A percentile compares a stretch with the other conserved stretches of the same genome.
These are phyloP conservation scores for Aegilops umbellulata DNA, from an alignment of 176 grass and related monocot genomes.

Conservation along the genomic window DNA sequence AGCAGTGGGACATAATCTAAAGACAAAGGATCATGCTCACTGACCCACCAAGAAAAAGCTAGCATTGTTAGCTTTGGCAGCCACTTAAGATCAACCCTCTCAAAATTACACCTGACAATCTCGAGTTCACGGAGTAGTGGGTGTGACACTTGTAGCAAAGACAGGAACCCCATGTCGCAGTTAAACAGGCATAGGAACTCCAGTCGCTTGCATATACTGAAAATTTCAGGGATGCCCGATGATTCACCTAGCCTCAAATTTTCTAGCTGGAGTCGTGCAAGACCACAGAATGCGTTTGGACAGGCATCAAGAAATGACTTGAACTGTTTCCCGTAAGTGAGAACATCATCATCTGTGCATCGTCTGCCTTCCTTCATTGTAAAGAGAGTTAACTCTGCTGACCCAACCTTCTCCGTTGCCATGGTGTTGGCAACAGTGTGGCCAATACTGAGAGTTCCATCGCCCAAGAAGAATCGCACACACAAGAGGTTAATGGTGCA, in stretches of 20 bases:
- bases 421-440: too few species aligned
- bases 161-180: neutral
- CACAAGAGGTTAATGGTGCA: too few species aligned
- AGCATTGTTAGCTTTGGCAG: neutral
- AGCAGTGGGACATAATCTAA: conserved; percentile 2
- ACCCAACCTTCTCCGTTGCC: too few species aligned
- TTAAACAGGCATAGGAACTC: neutral
- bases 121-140: neutral
- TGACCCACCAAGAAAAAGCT: neutral
- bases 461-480: too few species aligned
- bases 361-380: neutral
- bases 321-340: neutral
- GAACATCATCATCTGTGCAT: neutral
- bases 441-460: too few species aligned
- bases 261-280: neutral
- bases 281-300: neutral
- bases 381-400: neutral
- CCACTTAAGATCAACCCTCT: conserved; percentile 1
- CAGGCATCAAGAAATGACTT: neutral
- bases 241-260: neutral
- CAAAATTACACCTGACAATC: neutral
- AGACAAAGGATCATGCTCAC: neutral
- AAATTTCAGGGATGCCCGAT: neutral
- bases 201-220: neutral
- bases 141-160: neutral